Percentiles rank a stretch among this genome's conserved stretches.
These are phyloP conservation scores for Penicillium sp. DNA, from an alignment of 2,329 filamentous ascomycete genomes.

Conservation along the genomic window DNA sequence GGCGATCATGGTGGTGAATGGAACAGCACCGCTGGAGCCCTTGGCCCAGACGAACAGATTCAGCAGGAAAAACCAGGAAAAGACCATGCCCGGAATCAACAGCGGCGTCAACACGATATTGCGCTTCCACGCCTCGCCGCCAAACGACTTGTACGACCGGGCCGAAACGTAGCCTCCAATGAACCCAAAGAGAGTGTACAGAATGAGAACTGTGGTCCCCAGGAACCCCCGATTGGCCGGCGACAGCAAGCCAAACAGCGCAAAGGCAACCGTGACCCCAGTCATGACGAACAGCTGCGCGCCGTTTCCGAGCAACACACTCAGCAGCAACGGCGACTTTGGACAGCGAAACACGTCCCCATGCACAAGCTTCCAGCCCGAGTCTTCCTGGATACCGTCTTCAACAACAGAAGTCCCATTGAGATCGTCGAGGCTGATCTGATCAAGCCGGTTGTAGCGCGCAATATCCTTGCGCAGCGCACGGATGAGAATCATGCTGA, in stretches of 20 bases:
- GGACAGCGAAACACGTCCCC: constrained; percentile 95
- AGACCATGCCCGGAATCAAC: constrained; percentile 81
- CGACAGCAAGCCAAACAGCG: constrained; percentile 88
- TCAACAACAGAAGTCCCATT: constrained; percentile 74
- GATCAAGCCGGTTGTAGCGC: constrained; percentile 90
- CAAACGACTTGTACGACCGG: constrained; percentile 89
- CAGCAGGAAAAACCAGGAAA: constrained; percentile 83
- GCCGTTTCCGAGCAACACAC: constrained; percentile 85
- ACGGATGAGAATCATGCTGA: constrained; percentile 84
- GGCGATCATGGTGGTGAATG: constrained; percentile 94
- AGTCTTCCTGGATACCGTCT: constrained; percentile 94
- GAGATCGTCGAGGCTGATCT: constrained; percentile 85
- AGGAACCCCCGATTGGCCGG: constrained; percentile 93
- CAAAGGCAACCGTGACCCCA: constrained; percentile 86
- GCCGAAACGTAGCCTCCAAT: constrained; percentile 88
- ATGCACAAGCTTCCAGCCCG: constrained; percentile 96
- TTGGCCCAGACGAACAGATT: constrained; percentile 97
- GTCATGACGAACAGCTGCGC: constrained; percentile 98
- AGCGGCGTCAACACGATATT: constrained; percentile 86
- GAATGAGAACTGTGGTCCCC: constrained; percentile 85
- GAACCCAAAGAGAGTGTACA: constrained; percentile 90
- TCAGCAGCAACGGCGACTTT: constrained; percentile 74
- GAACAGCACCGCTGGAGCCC: constrained; percentile 85
- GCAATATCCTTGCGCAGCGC: constrained; percentile 93
- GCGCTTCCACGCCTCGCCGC: constrained; percentile 88